Percentiles rank a stretch among this genome's conserved stretches.
These are phyloP conservation scores for Leucosporidium creatinivorum DNA, from an alignment of 768 basidiomycete genomes.

Conservation along the genomic window DNA sequence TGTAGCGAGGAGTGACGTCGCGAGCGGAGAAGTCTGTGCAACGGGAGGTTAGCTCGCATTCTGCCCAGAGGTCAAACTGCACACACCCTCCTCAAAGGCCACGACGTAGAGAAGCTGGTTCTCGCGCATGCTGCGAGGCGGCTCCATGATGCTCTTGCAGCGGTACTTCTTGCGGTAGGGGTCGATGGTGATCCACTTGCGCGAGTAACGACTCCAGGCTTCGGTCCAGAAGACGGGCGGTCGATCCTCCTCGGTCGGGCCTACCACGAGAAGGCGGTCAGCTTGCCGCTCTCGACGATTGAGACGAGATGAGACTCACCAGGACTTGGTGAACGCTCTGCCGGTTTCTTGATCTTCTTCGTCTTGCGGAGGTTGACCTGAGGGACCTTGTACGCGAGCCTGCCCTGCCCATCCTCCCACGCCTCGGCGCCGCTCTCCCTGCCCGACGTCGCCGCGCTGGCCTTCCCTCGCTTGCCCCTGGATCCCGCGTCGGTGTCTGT, in stretches of 20 bases:
- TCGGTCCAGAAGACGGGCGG: slow-evolving; percentile 96
- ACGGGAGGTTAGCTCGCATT: no score
- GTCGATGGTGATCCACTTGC: slow-evolving; percentile 87
- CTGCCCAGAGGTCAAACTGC: not conserved
- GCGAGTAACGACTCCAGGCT: slow-evolving; percentile 86
- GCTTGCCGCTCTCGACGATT: not conserved
- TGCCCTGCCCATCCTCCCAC: slow-evolving; percentile 21
- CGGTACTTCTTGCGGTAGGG: slow-evolving; percentile 77
- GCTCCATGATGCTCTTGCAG: slow-evolving; percentile 61
- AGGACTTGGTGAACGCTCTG: slow-evolving; percentile 11
- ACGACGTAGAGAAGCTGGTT: slow-evolving; percentile 90
- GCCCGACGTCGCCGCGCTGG: slow-evolving; percentile 6
- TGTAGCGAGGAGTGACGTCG: slow-evolving; percentile 87
- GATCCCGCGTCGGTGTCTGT: slow-evolving; percentile 1
- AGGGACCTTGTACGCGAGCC: slow-evolving; percentile 22
- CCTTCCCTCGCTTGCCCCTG: slow-evolving; percentile 31
- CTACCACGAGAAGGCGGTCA: slow-evolving; percentile 1
- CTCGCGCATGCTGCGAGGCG: slow-evolving; percentile 34
- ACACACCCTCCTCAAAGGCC: slow-evolving; percentile 71
- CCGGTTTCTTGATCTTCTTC: not conserved
- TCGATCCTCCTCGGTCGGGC: slow-evolving; percentile 6
- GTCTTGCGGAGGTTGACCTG: slow-evolving; percentile 13
- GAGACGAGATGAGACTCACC: slow-evolving; percentile 17
- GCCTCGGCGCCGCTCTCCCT: not conserved
- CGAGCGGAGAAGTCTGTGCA: slow-evolving; percentile 68